Percentiles rank a stretch among this genome's conserved stretches.
phyloP scores from a whole-genome alignment of 2,329 filamentous ascomycete genomes.

The Falciphora oryzae region DNA sequence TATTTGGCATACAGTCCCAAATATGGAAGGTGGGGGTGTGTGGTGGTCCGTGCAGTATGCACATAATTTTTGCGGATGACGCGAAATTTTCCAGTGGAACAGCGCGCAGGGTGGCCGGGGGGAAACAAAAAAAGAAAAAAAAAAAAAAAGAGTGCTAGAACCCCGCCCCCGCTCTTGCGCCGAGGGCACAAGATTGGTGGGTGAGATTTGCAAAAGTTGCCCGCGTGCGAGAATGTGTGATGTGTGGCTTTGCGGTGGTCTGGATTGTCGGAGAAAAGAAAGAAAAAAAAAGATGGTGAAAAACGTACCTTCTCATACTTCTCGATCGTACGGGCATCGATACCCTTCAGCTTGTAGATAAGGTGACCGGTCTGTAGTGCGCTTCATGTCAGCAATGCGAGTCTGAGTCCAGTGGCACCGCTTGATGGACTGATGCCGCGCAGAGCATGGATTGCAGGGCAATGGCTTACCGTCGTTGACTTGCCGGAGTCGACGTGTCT shows the following conservation, averaged over 20 bases:
- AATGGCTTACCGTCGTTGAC: constrained; percentile 81
- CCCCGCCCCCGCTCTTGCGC: constrained; percentile 6
- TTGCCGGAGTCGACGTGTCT: constrained; percentile 99
- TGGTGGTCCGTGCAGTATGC: constrained; percentile 12
- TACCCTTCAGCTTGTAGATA: constrained; percentile 99
- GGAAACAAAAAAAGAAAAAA: constrained; percentile 19
- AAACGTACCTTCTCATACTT: constrained; percentile 98
- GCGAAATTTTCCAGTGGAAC: not conserved
- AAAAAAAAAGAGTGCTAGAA: not conserved
- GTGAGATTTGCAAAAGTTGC: constrained; percentile 9
- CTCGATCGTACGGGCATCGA: constrained; percentile 99
- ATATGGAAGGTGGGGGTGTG: not conserved
- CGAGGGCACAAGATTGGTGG: constrained; percentile 15
- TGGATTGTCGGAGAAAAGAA: constrained; percentile 1
- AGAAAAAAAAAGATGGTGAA: constrained; percentile 18
- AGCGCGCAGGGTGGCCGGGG: constrained; percentile 20
- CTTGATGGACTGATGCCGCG: not conserved
- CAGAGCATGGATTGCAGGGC: not conserved
- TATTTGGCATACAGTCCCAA: constrained; percentile 6
- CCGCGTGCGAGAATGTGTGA: constrained; percentile 13
- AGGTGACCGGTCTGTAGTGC: constrained; percentile 64
- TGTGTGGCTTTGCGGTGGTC: not conserved
- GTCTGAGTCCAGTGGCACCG: not conserved
- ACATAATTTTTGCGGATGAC: constrained; percentile 7
- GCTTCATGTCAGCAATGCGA: constrained; percentile 19